A percentile compares a stretch with the other conserved stretches of the same genome.
Conservation (phyloP, 495 filamentous ascomycete species). For the Mycothermus thermophilus region DNA sequence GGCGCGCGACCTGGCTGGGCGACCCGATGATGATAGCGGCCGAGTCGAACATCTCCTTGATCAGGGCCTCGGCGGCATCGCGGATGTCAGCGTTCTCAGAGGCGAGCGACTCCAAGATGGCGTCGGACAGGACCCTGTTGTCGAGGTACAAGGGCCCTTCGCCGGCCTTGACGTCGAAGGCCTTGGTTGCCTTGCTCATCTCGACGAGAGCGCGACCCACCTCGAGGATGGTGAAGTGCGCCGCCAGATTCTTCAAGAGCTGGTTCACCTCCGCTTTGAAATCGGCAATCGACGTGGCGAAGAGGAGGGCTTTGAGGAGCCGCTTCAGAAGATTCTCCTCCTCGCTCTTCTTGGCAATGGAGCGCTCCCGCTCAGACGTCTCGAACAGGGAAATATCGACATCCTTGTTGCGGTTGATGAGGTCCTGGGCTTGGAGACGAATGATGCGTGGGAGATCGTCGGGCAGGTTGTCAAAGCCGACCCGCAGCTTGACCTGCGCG, state of each 20-base stretch:
- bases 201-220: conserved; percentile 66
- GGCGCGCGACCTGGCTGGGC: conserved; percentile 47
- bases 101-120: conserved; percentile 72
- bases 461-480: conserved; percentile 75
- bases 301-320: conserved; percentile 75
- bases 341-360: conserved; percentile 68
- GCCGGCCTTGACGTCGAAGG: conserved; percentile 70
- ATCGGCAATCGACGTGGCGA: conserved; percentile 69
- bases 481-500: conserved; percentile 74
- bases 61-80: conserved; percentile 66
- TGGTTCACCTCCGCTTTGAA: conserved; percentile 56
- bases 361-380: conserved; percentile 61
- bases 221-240: conserved; percentile 87
- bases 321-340: conserved; percentile 74
- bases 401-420: conserved; percentile 54
- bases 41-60: conserved; percentile 62
- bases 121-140: conserved; percentile 71
- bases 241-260: conserved; percentile 65
- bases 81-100: conserved; percentile 67
- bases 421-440: conserved; percentile 76
- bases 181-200: conserved; percentile 51
- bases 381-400: conserved; percentile 48
- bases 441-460: conserved; percentile 78
- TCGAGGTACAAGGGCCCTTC: conserved; percentile 81
- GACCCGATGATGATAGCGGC: conserved; percentile 72